Evolutionary conservation across 2,329 filamentous ascomycete species (phyloP), one percentile per base, ranked within the genome.

Genomic region (Claviceps capensis): DNA sequence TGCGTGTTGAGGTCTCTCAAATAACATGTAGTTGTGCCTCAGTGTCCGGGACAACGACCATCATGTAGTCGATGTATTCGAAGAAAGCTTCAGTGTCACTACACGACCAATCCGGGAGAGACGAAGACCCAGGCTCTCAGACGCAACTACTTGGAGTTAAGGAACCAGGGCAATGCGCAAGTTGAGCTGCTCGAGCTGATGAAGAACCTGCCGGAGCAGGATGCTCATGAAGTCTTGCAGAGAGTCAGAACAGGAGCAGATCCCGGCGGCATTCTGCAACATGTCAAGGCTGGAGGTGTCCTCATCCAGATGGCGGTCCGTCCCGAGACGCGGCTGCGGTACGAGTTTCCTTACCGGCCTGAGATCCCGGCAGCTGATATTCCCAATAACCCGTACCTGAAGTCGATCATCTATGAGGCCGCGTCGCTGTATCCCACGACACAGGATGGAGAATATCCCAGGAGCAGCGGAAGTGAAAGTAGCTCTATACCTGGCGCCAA

Each of bases 261-360:
- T 41, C 53, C 61, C 2, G 51, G 34, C 3, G 57, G 62, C 1
- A 59, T 72, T 17, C 37, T 70, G 3, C 63, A 59, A 14, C 65
- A 67, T 30, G 59, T 68, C 45, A 61, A 59, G 43, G 61, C 62
- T 19, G 70, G 69, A 8, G 63, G 69, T 52, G 34, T 67, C 4
- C 54, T 72, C 3, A 53, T 72, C 4, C 68, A 72, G 52, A 62
- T 70, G 50, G 59, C 65, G 0, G 55, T 71, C 2, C 53, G 58
- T 0, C 67, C 69, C 4, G 68, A 72, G 54, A 61, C 66, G 1
- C 58, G 66, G 1, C 62, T 63, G 19, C 67, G 67, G 42, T 72
- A 69, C 43, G 64, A 67, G 45, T 69, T 73, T 38, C 70, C 68
- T 0, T 69, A 69, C 45, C 42, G 48, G 4, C 16, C 55, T 1